Base-by-base conservation (phyloP, 805 yeast species). In the Yarrowia bubula region DNA sequence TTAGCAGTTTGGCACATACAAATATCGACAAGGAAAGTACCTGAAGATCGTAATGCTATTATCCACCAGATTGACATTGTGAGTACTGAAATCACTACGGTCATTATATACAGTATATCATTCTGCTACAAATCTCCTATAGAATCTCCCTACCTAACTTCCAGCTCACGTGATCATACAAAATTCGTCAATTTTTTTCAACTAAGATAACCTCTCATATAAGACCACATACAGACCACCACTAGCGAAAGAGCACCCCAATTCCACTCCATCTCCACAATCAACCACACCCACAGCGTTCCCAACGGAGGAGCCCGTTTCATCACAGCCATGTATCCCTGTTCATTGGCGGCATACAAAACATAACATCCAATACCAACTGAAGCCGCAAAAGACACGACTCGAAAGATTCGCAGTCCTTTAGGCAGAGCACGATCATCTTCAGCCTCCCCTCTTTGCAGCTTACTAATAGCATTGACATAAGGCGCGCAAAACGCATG, bases 281-380 rank as follows among this genome's bases (percentile, higher is more conserved):
- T 74, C 28, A 76, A 68, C 79, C 80, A 78, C 8, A 76, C 73
- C 73, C 77, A 75, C 8, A 78, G 65, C 13, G 81, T 77, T 17
- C 79, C 80, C 5, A 78, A 67, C 1, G 80, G 76, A 9, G 81
- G 81, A 7, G 79, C 78, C 47, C 71, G 67, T 44, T 71, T 69
- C 79, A 78, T 78, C 18, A 75, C 72, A 2, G 76, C 73, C 68
- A 71, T 75, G 70, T 78, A 78, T 38, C 78, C 79, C 48, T 72
- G 75, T 61, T 71, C 74, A 61, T 75, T 70, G 33, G 76, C 68
- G 7, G 73, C 68, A 57, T 70, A 71, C 15, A 77, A 69, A 35
- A 77, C 66, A 65, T 76, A 76, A 39, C 75, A 67, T 46, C 79
- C 79, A 28, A 75, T 67, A 2, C 64, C 68, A 4, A 70, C 67